phyloP scores from a whole-genome alignment of 2,329 filamentous ascomycete genomes.

The Tolypocladium cylindrosporum region DNA sequence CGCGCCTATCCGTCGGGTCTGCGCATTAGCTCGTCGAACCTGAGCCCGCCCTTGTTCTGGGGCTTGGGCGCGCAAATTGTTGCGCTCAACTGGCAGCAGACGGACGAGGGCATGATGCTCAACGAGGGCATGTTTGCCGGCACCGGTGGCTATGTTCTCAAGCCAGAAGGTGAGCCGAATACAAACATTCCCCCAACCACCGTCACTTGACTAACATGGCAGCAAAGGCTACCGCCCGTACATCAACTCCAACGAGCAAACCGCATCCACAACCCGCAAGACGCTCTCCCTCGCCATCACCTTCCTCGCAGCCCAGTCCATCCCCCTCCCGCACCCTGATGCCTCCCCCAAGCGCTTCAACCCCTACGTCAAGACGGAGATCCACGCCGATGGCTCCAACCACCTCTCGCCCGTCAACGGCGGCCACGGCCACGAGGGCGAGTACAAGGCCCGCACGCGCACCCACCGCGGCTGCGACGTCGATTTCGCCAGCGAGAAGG shows the following conservation, averaged over 20 bases:
- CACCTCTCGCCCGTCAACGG: constrained; percentile 25
- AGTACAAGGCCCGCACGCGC: constrained; percentile 50
- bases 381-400: constrained; percentile 64
- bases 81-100: constrained; percentile 87
- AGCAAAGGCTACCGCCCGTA: constrained; percentile 19
- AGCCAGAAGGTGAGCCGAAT: constrained; percentile 54
- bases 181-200: neutral
- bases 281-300: constrained; percentile 62
- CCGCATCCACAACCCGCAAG: constrained; percentile 34
- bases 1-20: constrained; percentile 79
- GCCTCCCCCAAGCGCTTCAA: constrained; percentile 48
- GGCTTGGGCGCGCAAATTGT: constrained; percentile 82
- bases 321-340: constrained; percentile 53
- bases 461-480: constrained; percentile 48
- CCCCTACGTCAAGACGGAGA: constrained; percentile 74
- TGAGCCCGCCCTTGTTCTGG: constrained; percentile 81
- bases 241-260: constrained; percentile 8
- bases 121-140: constrained; percentile 88
- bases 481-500: constrained; percentile 49
- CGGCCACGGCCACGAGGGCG: constrained; percentile 28
- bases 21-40: constrained; percentile 74
- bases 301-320: constrained; percentile 65
- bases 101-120: constrained; percentile 90
- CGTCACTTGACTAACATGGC: neutral
- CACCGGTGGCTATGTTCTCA: constrained; percentile 76